phyloP scores from a whole-genome alignment of 208 protist genomes.

The Wallacemonas sp. region DNA sequence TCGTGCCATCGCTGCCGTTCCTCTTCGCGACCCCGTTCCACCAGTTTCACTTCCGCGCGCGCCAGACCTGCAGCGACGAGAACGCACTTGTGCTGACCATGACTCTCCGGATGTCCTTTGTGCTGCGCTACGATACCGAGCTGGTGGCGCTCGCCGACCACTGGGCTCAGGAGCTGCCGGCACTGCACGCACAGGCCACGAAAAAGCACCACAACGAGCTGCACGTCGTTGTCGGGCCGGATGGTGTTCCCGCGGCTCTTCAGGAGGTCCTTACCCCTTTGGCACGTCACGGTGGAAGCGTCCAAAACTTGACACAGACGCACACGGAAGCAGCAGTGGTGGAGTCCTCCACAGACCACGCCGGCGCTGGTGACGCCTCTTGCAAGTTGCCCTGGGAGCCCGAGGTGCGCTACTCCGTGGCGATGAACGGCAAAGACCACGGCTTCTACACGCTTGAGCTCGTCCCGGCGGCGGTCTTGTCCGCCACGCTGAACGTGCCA shows the following conservation, averaged over 20 bases:
- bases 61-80: slow-evolving; percentile 4
- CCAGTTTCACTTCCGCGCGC: slow-evolving; percentile 57
- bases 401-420: slow-evolving; percentile 40
- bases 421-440: slow-evolving; percentile 38
- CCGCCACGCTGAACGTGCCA: neutral
- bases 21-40: slow-evolving; percentile 71
- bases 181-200: neutral
- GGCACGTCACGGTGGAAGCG: neutral
- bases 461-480: neutral
- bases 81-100: slow-evolving; percentile 39
- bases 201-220: slow-evolving; percentile 1
- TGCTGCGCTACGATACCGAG: slow-evolving; percentile 24
- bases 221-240: slow-evolving; percentile 30
- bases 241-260: slow-evolving; percentile 24
- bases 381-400: slow-evolving; percentile 16
- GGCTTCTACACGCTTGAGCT: slow-evolving; percentile 30
- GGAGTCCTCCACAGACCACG: neutral
- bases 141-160: slow-evolving; percentile 27
- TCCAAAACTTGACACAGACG: neutral
- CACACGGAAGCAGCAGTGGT: neutral
- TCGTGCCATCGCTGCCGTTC: slow-evolving; percentile 42
- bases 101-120: slow-evolving; percentile 61
- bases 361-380: neutral
- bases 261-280: slow-evolving; percentile 17
- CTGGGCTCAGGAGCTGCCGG: slow-evolving; percentile 25